Evolutionary conservation across 176 grass and related monocot genomes (phyloP), one percentile per base, ranked within the genome.

Genomic region (Oryza punctata): DNA sequence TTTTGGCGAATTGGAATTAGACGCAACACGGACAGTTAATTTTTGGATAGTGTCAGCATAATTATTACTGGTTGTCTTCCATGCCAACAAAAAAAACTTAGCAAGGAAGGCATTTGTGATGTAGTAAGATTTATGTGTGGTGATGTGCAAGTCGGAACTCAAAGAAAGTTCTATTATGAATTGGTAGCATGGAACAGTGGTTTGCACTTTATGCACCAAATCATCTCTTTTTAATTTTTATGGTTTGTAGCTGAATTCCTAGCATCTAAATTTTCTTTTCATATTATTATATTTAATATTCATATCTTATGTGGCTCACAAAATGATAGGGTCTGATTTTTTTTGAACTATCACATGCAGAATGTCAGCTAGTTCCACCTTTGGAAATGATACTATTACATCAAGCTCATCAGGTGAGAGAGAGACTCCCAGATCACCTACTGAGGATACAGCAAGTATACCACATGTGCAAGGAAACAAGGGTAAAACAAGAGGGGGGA

Each of bases 331-430:
- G 69, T 85, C 59, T 88, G 65, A 65, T 74, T 67, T 9, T 21
- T 60, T 76, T 82, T 65, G 26, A 50, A 82, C 30, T 88, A 43
- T 25, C 63, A 59, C 66, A 24, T 85, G 41, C 69, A 91, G 87
- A 69, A 76, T 70, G 29, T 70, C 40, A 45, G 59, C 2, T 0
- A 60, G 65, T 83, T 70, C 77, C 54, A 73, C 11, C 33, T 43
- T 29, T 19, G 30, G 29, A 75, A 75, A 89, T 44, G 73, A 75
- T 72, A 32, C 79, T 82, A 27, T 75, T 25, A 68, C 84, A 45
- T 83, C 60, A 4, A 84, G 69, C 10, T 38, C 71, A 81, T 85
- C 65, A 73, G n/a, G 50, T 80, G 85, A 90, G 90, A 77, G 38
- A 21, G 37, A 74, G 44, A 77, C 26, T 40, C 73, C 84, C 19